Conservation (phyloP, 306 rosid genomes). For the Vicia sativa region DNA sequence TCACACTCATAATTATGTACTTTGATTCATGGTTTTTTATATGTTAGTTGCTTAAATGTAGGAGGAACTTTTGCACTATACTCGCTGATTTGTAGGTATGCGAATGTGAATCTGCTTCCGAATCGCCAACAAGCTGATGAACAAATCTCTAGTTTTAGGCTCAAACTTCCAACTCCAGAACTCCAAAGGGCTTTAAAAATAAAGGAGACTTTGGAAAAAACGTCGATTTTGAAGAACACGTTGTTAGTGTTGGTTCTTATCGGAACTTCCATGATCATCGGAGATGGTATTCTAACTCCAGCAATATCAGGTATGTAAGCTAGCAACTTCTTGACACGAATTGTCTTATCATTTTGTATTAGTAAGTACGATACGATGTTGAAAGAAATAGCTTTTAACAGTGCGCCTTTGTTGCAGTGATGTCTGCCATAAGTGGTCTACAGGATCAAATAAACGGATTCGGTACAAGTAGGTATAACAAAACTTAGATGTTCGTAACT, state of each 20-base stretch:
- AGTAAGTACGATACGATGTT: slow-evolving; percentile 1
- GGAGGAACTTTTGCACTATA: slow-evolving; percentile 99
- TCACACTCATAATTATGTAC: slow-evolving; percentile 20
- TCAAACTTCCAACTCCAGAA: slow-evolving; percentile 90
- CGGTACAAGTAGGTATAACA: slow-evolving; percentile 65
- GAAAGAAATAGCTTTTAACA: background rate
- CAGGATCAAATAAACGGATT: slow-evolving; percentile 70
- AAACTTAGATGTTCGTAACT: slow-evolving; percentile 21
- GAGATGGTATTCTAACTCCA: slow-evolving; percentile 96
- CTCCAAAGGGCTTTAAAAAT: slow-evolving; percentile 82
- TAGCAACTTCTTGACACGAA: background rate
- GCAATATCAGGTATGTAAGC: slow-evolving; percentile 83
- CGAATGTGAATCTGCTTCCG: slow-evolving; percentile 80
- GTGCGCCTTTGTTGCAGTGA: slow-evolving; percentile 62
- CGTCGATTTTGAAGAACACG: slow-evolving; percentile 55
- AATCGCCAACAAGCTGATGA: slow-evolving; percentile 94
- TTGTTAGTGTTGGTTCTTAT: slow-evolving; percentile 80
- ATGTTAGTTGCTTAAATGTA: slow-evolving; percentile 46
- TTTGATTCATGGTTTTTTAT: slow-evolving; percentile 17
- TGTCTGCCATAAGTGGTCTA: slow-evolving; percentile 93
- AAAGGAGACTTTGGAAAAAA: slow-evolving; percentile 78
- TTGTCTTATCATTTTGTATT: slow-evolving; percentile 21
- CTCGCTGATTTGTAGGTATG: slow-evolving; percentile 94
- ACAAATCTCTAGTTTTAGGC: slow-evolving; percentile 83
- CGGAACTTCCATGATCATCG: slow-evolving; percentile 97